These are phyloP conservation scores for Colletotrichum simmondsii DNA, from an alignment of 2,329 filamentous ascomycete genomes.

Conservation along the genomic window DNA sequence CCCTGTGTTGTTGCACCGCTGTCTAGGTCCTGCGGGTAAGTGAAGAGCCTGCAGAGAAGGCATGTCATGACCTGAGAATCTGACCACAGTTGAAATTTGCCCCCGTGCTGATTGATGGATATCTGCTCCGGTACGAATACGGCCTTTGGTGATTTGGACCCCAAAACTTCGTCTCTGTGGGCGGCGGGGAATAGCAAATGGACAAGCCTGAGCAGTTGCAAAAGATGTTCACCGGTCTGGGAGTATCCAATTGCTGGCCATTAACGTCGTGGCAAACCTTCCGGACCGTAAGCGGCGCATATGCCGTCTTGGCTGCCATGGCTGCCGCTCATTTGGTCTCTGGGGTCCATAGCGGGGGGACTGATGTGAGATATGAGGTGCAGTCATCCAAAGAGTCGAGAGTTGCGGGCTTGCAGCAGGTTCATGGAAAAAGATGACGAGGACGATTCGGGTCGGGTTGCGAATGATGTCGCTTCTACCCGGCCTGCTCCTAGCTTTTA, in stretches of 20 bases:
- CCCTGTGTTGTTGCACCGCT: not conserved
- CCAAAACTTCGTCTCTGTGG: not conserved
- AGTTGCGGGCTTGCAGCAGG: not conserved
- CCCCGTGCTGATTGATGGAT: not conserved
- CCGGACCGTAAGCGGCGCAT: slow-evolving; percentile 11
- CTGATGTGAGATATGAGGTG: slow-evolving; percentile 21
- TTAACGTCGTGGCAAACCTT: not conserved
- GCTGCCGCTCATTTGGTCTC: slow-evolving; percentile 11
- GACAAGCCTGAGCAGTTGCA: not conserved
- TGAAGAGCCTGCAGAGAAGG: no score
- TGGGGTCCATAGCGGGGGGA: not conserved
- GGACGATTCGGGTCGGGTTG: not conserved
- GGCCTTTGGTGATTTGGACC: not conserved
- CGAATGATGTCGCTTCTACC: not conserved
- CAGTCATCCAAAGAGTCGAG: not conserved
- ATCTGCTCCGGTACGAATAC: not conserved
- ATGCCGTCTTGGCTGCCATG: slow-evolving; percentile 21
- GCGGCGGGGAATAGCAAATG: not conserved
- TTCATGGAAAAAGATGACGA: not conserved
- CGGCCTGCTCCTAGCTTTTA: not conserved
- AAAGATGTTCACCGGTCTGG: not conserved
- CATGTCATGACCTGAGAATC: slow-evolving; percentile 4
- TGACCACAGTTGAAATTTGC: slow-evolving; percentile 3
- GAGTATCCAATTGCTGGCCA: not conserved
- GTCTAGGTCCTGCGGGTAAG: not conserved